Evolutionary conservation across 2,329 filamentous ascomycete species (phyloP).

Genomic region (Venturia nashicola): DNA sequence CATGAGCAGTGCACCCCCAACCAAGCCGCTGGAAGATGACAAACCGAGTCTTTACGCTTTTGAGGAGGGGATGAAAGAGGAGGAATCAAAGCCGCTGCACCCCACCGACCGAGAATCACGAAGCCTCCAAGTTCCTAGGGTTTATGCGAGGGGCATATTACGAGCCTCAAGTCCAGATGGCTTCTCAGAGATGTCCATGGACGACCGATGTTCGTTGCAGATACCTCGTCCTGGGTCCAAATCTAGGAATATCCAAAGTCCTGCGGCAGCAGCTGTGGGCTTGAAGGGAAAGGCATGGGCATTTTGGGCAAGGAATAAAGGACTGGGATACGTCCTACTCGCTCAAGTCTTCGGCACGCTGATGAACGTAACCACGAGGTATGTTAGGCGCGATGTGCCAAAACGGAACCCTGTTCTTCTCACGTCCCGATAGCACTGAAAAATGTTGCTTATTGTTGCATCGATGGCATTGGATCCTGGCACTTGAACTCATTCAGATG

Average conservation of each 20-base stretch:
- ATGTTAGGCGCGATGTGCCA: neutral
- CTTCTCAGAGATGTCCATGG: conserved; percentile 7
- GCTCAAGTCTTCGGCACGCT: conserved; percentile 71
- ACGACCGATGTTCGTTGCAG: neutral
- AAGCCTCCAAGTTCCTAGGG: neutral
- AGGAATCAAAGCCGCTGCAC: neutral
- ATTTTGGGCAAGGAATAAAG: conserved; percentile 56
- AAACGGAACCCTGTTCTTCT: neutral
- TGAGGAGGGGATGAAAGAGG: neutral
- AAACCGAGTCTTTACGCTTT: neutral
- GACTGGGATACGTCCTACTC: conserved; percentile 58
- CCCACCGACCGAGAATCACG: neutral
- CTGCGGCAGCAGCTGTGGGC: conserved; percentile 17
- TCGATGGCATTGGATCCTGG: neutral
- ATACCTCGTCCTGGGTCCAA: neutral
- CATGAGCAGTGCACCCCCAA: neutral
- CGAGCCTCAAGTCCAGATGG: conserved; percentile 4
- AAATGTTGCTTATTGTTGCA: neutral
- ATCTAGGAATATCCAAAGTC: neutral
- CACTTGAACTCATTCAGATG: neutral
- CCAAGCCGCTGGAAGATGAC: neutral
- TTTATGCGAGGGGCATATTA: neutral
- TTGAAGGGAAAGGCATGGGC: conserved; percentile 14
- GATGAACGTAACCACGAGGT: conserved; percentile 73
- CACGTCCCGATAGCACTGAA: neutral